Conservation (phyloP, 2,329 filamentous ascomycete species). For the Didymella lethalis region DNA sequence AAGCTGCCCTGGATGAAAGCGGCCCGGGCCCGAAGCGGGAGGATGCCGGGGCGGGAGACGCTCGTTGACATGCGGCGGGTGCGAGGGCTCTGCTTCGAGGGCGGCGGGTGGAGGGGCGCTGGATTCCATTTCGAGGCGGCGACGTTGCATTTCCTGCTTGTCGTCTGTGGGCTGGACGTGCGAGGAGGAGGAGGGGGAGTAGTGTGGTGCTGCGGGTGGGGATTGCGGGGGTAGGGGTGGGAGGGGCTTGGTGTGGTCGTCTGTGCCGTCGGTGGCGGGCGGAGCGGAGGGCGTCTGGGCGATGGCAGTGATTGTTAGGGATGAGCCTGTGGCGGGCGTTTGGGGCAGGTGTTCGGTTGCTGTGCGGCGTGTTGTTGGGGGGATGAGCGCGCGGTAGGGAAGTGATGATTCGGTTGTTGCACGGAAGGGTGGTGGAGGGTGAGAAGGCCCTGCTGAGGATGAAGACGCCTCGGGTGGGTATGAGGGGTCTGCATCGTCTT, state of each 20-base stretch:
- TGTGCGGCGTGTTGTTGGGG: slow-evolving; percentile 24
- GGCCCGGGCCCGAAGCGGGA: not conserved
- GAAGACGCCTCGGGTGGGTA: slow-evolving; percentile 35
- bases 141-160: slow-evolving; percentile 76
- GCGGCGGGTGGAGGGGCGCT: slow-evolving; percentile 51
- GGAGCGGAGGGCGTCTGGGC: slow-evolving; percentile 16
- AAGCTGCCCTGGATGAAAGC: slow-evolving; percentile 17
- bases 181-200: slow-evolving; percentile 43
- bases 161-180: slow-evolving; percentile 66
- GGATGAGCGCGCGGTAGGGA: slow-evolving; percentile 16
- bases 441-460: slow-evolving; percentile 31
- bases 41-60: not conserved
- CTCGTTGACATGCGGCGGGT: slow-evolving; percentile 25
- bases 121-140: slow-evolving; percentile 51
- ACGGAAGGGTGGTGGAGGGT: slow-evolving; percentile 41
- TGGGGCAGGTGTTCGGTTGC: slow-evolving; percentile 26
- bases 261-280: slow-evolving; percentile 14
- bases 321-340: slow-evolving; percentile 32
- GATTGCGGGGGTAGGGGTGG: slow-evolving; percentile 36
- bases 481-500: slow-evolving; percentile 40
- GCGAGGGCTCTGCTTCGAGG: slow-evolving; percentile 28
- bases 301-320: slow-evolving; percentile 37
- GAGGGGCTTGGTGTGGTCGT: slow-evolving; percentile 29
- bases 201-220: slow-evolving; percentile 33
- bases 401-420: slow-evolving; percentile 24